Evolutionary conservation across 179 eudicot genomes (phyloP), one percentile per base, ranked within the genome.

Genomic region (Beta corolliflora): DNA sequence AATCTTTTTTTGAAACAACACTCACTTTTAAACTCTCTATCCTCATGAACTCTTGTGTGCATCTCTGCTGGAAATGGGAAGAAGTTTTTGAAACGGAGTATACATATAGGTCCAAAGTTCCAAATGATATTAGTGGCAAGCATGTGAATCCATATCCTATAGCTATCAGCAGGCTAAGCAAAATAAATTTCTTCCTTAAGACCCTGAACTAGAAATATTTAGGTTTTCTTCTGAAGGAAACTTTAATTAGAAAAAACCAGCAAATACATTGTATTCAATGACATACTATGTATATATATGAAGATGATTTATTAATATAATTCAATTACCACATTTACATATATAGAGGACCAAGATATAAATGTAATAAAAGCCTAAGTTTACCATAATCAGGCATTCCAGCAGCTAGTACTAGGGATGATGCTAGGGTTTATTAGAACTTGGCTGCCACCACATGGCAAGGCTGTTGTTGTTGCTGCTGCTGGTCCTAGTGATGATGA

Each of bases 351-450:
- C 60, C 60, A 80, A 53, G 71, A 55, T 77, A 77, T 77, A 64
- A 77, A 80, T 84, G 76, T 21, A 36, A 56, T 63, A 77, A 76
- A 71, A 66, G 76, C 76, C 54, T 77, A 65, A 56, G n/a, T 76
- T 78, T 83, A 56, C 81, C 56, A 75, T 77, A 81, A 77, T 72
- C 83, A 77, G 79, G 72, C 76, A 75, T 80, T 61, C 80, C 80
- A 71, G 36, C 76, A 68, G 77, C 84, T 76, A 69, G 6, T 25
- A 48, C 10, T 73, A 10, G 73, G 63, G 46, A 65, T 52, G 9
- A 72, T 78, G 25, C 81, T 80, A 84, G 84, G 84, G 84, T 81
- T 84, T 80, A 81, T 67, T 46, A 67, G 69, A 78, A 79, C 79
- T 70, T 73, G 81, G 44, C 59, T 83, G 50, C 79, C 66, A 80